Conservation (phyloP, 805 yeast species). For the Saturnispora halmiae region DNA sequence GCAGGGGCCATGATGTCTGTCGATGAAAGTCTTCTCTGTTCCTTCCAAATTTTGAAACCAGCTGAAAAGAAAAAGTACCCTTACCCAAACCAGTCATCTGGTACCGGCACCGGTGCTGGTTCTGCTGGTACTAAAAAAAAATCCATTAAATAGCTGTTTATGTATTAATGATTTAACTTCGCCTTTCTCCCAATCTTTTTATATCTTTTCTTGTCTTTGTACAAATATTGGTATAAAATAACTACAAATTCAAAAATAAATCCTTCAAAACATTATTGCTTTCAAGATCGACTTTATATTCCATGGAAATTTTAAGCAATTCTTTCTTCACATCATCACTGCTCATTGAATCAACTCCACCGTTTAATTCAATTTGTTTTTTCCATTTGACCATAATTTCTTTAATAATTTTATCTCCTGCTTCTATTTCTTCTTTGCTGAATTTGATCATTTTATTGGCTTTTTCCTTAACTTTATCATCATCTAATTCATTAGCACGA, state of each 20-base stretch:
- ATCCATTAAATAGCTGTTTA: slow-evolving; percentile 1
- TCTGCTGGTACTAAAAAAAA: slow-evolving; percentile 6
- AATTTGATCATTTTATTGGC: slow-evolving; percentile 44
- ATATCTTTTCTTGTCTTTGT: not conserved
- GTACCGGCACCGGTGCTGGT: not conserved
- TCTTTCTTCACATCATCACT: slow-evolving; percentile 32
- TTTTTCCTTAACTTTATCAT: slow-evolving; percentile 29
- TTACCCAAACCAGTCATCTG: slow-evolving; percentile 3
- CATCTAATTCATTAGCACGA: slow-evolving; percentile 79
- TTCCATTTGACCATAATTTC: slow-evolving; percentile 48
- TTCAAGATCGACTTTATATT: slow-evolving; percentile 15
- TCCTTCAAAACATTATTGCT: slow-evolving; percentile 18
- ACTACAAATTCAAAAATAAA: slow-evolving; percentile 9
- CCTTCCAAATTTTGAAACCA: slow-evolving; percentile 94
- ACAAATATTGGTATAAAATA: not conserved
- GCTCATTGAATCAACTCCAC: slow-evolving; percentile 35
- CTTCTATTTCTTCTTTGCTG: slow-evolving; percentile 39
- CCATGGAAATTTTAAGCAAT: slow-evolving; percentile 30
- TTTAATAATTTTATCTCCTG: slow-evolving; percentile 48
- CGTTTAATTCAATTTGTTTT: slow-evolving; percentile 34
- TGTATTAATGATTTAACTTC: not conserved
- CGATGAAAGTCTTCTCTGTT: slow-evolving; percentile 90
- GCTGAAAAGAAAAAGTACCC: slow-evolving; percentile 85
- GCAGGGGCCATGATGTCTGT: slow-evolving; percentile 99
- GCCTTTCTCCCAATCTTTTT: not conserved